Conservation (phyloP, 2,329 filamentous ascomycete species). For the Aschersonia sp. region DNA sequence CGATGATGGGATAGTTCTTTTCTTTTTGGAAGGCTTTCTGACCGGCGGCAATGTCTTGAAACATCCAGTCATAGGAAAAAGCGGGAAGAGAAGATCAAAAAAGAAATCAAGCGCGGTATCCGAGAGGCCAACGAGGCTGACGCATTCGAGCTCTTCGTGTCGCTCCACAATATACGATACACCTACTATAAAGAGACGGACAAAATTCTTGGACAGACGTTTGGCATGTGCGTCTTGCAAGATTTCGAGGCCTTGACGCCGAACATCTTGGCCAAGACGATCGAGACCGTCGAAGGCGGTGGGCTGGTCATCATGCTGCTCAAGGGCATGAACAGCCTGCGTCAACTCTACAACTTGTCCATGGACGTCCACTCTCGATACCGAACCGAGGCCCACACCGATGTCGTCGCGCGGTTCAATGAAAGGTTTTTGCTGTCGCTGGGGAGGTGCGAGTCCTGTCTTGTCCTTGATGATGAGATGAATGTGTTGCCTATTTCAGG, state of each 20-base stretch:
- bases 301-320: conserved; percentile 80
- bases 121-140: conserved; percentile 87
- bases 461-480: conserved; percentile 94
- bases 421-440: conserved; percentile 92
- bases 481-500: conserved; percentile 96
- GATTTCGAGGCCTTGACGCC: conserved; percentile 97
- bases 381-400: conserved; percentile 87
- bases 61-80: conserved; percentile 73
- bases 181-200: conserved; percentile 99
- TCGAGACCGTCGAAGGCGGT: conserved; percentile 95
- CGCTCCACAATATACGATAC: conserved; percentile 93
- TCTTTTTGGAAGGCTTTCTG: background rate
- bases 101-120: conserved; percentile 89
- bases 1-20: background rate
- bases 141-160: conserved; percentile 94
- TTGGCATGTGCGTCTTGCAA: conserved; percentile 95
- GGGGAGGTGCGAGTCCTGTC: conserved; percentile 84
- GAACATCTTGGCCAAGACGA: conserved; percentile 86
- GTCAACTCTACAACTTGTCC: conserved; percentile 88
- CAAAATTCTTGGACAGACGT: conserved; percentile 95
- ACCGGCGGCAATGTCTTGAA: background rate
- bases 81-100: conserved; percentile 96
- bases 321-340: conserved; percentile 93
- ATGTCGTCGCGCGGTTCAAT: conserved; percentile 93
- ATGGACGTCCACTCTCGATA: conserved; percentile 98